A percentile compares a stretch with the other conserved stretches of the same genome.
These are phyloP conservation scores for Fraxinus excelsior DNA, from an alignment of 257 asterid species.

Conservation along the genomic window DNA sequence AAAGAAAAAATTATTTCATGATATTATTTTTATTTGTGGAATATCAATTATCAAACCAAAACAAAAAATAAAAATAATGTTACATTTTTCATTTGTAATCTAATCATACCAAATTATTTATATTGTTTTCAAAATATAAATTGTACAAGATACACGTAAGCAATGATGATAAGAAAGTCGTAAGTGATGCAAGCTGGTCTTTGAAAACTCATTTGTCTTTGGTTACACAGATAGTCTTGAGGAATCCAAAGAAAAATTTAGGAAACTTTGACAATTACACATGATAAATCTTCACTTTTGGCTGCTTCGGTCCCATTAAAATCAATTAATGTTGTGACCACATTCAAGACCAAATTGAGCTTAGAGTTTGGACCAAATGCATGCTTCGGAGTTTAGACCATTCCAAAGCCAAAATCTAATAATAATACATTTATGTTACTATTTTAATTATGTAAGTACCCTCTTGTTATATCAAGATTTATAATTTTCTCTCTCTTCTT, in stretches of 20 bases:
- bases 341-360: background rate
- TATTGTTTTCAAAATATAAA: background rate
- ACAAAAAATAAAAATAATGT: background rate
- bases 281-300: background rate
- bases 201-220: conserved; percentile 1
- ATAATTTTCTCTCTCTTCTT: no score
- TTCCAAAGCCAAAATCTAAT: background rate
- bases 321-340: background rate
- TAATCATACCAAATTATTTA: background rate
- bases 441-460: no score
- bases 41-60: background rate
- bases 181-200: conserved; percentile 22
- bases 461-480: no score
- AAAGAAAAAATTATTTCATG: no score
- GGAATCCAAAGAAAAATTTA: background rate
- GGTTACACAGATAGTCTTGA: background rate
- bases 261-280: conserved; percentile 13
- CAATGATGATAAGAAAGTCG: conserved; percentile 24
- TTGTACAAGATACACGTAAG: conserved; percentile 13
- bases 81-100: background rate
- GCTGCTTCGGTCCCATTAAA: conserved; percentile 14
- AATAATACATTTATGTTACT: background rate
- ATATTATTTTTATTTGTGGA: background rate
- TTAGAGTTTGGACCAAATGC: conserved; percentile 32
- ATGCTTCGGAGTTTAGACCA: background rate